Base-by-base conservation (phyloP, 225 moss, liverwort and hornwort species). In the Lunularia cruciata region DNA sequence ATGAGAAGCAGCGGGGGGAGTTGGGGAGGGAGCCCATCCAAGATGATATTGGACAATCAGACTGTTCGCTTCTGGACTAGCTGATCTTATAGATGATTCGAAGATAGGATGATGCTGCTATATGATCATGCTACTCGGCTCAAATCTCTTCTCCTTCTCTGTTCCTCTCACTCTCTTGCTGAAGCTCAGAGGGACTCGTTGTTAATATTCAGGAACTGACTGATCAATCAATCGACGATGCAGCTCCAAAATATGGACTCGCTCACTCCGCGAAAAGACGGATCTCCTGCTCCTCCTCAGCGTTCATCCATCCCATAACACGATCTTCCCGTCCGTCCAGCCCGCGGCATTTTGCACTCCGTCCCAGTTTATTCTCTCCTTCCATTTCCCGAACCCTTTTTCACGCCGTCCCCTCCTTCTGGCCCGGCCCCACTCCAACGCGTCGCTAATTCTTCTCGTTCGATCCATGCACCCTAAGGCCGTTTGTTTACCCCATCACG, bases 371-470 rank as follows among this genome's bases (percentile, higher is more conserved):
- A n/a, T n/a, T n/a, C 18, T 59, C 33, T 9, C 3, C 59, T 59
- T 59, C 59, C 60, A 39, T 1, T 16, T 36, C 14, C 12, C 22
- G 8, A 20, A 60, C 59, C 59, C 20, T 22, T 12, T 22, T 37
- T 60, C 38, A 60, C 60, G 60, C 38, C 60, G 60, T 59, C 35
- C 37, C 38, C 37, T 22, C 38, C 22, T 26, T 26, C 52, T 23
- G 5, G 52, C 22, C 59, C 18, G 59, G 59, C 18, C 59, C 59
- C 59, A 37, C 59, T 31, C 20, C 35, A 16, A 35, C 59, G 59
- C 59, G 35, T 35, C 37, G 31, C 32, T 34, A 15, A 1, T 16
- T 19, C 19, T 4, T 35, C 58, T 58, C 57, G 32, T 58, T n/a
- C n/a, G n/a, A n/a, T n/a, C n/a, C n/a, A n/a, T n/a, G n/a, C n/a